phyloP scores from a whole-genome alignment of 2,329 filamentous ascomycete species.

The Penicillium sp. region DNA sequence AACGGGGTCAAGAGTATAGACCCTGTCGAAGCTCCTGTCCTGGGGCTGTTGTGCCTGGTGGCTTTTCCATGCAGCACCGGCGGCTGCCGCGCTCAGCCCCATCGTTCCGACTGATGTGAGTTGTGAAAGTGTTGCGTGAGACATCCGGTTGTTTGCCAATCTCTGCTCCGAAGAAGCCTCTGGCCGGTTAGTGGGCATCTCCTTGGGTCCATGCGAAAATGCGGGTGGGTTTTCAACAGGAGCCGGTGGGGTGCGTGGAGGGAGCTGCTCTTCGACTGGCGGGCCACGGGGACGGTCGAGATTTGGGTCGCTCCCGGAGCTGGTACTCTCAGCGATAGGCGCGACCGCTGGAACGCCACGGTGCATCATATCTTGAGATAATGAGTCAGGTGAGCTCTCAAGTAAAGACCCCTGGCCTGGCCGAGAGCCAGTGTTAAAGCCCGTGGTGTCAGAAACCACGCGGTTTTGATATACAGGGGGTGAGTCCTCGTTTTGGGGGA shows the following conservation, averaged over 20 bases:
- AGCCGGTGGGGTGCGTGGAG: slow-evolving; percentile 63
- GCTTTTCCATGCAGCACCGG: slow-evolving; percentile 38
- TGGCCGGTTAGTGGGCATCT: slow-evolving; percentile 67
- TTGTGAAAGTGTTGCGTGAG: slow-evolving; percentile 75
- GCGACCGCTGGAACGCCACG: slow-evolving; percentile 25
- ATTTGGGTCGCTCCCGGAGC: slow-evolving; percentile 42
- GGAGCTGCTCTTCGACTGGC: slow-evolving; percentile 38
- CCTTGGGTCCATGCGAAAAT: slow-evolving; percentile 73
- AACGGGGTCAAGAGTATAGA: not conserved
- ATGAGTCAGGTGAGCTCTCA: slow-evolving; percentile 40
- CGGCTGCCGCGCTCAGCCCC: slow-evolving; percentile 39
- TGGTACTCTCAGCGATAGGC: slow-evolving; percentile 39
- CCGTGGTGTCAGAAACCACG: slow-evolving; percentile 35
- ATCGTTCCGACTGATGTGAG: slow-evolving; percentile 68
- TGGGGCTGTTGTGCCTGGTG: slow-evolving; percentile 21
- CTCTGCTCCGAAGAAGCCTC: slow-evolving; percentile 75
- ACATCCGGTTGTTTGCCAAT: slow-evolving; percentile 80
- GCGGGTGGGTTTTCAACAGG: slow-evolving; percentile 76
- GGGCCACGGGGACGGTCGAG: slow-evolving; percentile 17
- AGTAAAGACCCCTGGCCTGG: slow-evolving; percentile 16
- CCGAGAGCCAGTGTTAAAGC: slow-evolving; percentile 20
- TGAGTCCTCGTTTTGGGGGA: slow-evolving; percentile 24
- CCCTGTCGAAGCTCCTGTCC: not conserved
- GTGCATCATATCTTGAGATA: slow-evolving; percentile 35
- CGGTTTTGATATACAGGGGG: slow-evolving; percentile 30